Evolutionary conservation across 2,329 filamentous ascomycete species (phyloP).

Genomic region (Ceratocystis albifundus): DNA sequence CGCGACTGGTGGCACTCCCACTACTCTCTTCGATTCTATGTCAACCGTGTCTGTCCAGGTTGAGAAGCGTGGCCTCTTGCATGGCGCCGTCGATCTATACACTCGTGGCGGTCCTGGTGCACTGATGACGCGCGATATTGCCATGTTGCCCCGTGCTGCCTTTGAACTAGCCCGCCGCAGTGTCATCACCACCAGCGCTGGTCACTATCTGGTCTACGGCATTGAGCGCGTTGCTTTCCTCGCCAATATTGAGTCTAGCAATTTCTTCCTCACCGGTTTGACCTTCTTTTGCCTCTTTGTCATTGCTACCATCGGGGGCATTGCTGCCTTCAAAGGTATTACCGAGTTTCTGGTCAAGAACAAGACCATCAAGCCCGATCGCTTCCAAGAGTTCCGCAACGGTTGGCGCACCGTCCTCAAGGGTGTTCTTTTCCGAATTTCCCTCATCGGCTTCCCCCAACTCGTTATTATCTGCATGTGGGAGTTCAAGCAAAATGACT

Average conservation of each 20-base stretch:
- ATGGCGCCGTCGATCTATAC: constrained; percentile 31
- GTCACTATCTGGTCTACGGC: constrained; percentile 57
- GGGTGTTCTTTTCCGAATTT: constrained; percentile 82
- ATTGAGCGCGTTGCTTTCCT: constrained; percentile 84
- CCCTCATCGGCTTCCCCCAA: constrained; percentile 83
- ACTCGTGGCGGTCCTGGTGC: constrained; percentile 37
- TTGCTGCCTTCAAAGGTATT: constrained; percentile 67
- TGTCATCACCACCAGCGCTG: constrained; percentile 43
- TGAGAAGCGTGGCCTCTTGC: constrained; percentile 46
- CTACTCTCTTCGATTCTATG: constrained; percentile 64
- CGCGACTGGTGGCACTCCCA: constrained; percentile 75
- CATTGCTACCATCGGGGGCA: constrained; percentile 57
- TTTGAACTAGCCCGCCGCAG: constrained; percentile 41
- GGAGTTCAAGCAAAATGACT: constrained; percentile 83
- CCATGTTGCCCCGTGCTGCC: constrained; percentile 39
- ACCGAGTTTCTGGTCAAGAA: constrained; percentile 66
- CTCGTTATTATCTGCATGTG: constrained; percentile 84
- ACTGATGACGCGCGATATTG: constrained; percentile 38
- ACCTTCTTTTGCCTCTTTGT: constrained; percentile 83
- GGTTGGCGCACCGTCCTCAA: constrained; percentile 88
- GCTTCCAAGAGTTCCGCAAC: constrained; percentile 86
- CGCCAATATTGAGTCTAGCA: constrained; percentile 73
- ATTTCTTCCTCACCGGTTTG: constrained; percentile 85
- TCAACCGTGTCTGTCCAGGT: constrained; percentile 71
- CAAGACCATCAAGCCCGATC: constrained; percentile 69